Percentiles rank a stretch among this genome's conserved stretches.
Evolutionary conservation across 495 filamentous ascomycete genomes (phyloP).

Genomic region (Aspergillus nanangensis): DNA sequence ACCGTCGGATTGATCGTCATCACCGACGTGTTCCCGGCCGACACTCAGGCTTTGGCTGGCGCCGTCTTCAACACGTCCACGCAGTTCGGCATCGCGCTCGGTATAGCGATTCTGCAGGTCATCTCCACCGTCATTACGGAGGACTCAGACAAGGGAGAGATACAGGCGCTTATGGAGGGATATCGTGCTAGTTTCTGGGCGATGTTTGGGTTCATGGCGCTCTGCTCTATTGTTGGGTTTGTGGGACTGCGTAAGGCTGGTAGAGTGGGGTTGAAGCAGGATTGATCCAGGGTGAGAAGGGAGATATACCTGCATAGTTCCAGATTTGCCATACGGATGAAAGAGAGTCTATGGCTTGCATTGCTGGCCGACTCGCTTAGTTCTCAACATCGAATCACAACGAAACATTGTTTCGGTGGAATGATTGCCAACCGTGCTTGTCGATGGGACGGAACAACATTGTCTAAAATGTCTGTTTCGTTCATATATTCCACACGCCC

Average conservation of each 20-base stretch:
- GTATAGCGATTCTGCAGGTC: conserved; percentile 51
- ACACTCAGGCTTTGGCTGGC: conserved; percentile 57
- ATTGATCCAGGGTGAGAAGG: too few species aligned
- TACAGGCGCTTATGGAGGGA: conserved; percentile 46
- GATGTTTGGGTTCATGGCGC: conserved; percentile 45
- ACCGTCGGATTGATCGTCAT: conserved; percentile 56
- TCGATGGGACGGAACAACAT: too few species aligned
- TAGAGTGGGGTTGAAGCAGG: conserved; percentile 51
- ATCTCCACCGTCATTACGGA: conserved; percentile 50
- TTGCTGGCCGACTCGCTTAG: too few species aligned
- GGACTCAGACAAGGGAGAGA: conserved; percentile 24
- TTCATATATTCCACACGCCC: too few species aligned
- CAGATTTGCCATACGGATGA: too few species aligned
- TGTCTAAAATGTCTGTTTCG: too few species aligned
- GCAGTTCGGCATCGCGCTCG: conserved; percentile 57
- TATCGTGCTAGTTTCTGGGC: conserved; percentile 60
- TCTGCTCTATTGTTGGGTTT: conserved; percentile 34
- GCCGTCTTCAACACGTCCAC: conserved; percentile 62
- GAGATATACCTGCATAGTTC: too few species aligned
- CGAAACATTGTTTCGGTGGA: too few species aligned
- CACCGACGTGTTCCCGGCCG: conserved; percentile 49
- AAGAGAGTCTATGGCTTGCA: too few species aligned
- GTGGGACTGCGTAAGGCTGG: conserved; percentile 50
- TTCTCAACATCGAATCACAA: too few species aligned
- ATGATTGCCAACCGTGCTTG: too few species aligned